These are phyloP conservation scores for Aureobasidium sp. DNA, from an alignment of 2,329 filamentous ascomycete genomes.

Conservation along the genomic window DNA sequence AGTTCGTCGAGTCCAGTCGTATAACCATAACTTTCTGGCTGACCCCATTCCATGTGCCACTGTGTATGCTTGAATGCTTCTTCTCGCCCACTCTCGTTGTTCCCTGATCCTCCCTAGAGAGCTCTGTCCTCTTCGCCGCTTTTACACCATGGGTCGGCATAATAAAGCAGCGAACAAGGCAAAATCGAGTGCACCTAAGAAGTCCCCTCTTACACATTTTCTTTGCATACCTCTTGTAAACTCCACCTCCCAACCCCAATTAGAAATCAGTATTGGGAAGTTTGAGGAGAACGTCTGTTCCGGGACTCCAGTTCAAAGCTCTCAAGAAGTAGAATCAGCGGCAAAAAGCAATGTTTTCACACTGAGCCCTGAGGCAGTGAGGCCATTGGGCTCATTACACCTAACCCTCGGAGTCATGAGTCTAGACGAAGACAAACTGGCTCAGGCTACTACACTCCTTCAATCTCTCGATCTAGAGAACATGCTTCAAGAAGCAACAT, in stretches of 20 bases:
- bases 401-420: constrained; percentile 83
- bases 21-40: background rate
- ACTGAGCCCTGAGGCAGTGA: constrained; percentile 46
- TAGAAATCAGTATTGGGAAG: constrained; percentile 36
- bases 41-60: background rate
- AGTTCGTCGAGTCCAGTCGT: background rate
- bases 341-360: too few species aligned
- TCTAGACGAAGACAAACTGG: constrained; percentile 46
- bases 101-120: too few species aligned
- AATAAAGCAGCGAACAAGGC: background rate
- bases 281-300: constrained; percentile 9
- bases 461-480: constrained; percentile 18
- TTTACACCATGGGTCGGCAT: background rate
- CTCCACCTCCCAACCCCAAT: constrained; percentile 49
- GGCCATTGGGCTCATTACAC: constrained; percentile 73
- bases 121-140: background rate
- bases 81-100: background rate
- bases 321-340: too few species aligned
- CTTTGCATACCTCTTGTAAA: constrained; percentile 66
- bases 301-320: rapidly evolving
- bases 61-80: background rate
- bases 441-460: constrained; percentile 35
- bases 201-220: constrained; percentile 59
- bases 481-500: constrained; percentile 14
- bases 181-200: constrained; percentile 20